Conservation (phyloP, 345 rosid genomes). For the Mercurialis annua region DNA sequence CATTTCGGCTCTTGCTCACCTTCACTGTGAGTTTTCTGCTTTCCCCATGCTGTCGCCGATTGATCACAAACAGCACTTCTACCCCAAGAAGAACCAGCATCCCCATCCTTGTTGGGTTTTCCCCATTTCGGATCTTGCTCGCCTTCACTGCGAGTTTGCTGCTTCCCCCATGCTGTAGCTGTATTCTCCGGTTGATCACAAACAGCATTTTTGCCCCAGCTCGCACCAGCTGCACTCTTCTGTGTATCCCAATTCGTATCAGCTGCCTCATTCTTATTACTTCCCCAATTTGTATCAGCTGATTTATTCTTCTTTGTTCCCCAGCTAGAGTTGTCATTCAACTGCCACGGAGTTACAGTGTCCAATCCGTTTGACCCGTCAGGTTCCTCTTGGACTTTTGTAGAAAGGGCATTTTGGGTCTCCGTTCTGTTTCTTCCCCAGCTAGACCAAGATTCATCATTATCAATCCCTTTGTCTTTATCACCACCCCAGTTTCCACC, state of each 20-base stretch:
- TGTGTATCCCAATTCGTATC: constrained; percentile 26
- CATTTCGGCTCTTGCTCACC: background rate
- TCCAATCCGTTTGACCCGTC: constrained; percentile 13
- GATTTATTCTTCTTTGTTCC: too few relatives aligned
- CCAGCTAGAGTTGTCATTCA: too few relatives aligned
- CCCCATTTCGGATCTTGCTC: constrained; percentile 6
- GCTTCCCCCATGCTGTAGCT: background rate
- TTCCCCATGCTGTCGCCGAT: too few relatives aligned
- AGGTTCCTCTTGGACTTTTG: constrained; percentile 9
- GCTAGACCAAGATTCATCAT: constrained; percentile 18
- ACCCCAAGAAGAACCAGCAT: constrained; percentile 27
- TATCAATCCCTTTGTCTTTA: background rate
- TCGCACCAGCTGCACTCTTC: constrained; percentile 6
- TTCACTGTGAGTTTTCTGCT: background rate
- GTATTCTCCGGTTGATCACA: background rate
- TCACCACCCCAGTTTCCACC: constrained; percentile 38
- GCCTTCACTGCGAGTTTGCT: background rate
- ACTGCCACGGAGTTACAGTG: too few relatives aligned
- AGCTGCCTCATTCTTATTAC: constrained; percentile 19
- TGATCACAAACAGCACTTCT: constrained; percentile 16
- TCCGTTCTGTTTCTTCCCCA: constrained; percentile 24
- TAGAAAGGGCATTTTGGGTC: constrained; percentile 16
- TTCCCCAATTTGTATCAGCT: constrained; percentile 13
- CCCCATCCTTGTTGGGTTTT: constrained; percentile 19
- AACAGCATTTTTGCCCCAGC: too few relatives aligned